A percentile compares a stretch with the other conserved stretches of the same genome.
Evolutionary conservation across 371 early-diverging fungal genomes (phyloP).

Genomic region (Rhizopus delemar): DNA sequence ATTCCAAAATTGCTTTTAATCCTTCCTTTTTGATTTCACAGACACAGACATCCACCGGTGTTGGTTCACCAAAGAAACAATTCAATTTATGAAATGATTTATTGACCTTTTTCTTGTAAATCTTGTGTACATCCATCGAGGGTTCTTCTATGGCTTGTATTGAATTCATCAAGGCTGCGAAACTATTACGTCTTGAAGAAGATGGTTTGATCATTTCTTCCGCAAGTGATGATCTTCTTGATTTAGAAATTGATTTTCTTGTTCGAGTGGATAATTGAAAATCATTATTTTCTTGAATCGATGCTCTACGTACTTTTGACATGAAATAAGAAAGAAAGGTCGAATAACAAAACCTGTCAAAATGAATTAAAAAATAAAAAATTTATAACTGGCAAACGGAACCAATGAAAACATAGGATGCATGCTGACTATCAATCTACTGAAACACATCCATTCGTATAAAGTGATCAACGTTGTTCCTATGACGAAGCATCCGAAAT

Average conservation of each 20-base stretch:
- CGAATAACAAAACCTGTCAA: background rate
- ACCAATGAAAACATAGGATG: too few species aligned
- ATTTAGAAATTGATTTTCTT: slow-evolving; percentile 34
- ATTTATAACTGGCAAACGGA: too few species aligned
- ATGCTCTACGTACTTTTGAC: slow-evolving; percentile 16
- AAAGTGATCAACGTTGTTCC: too few species aligned
- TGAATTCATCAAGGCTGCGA: slow-evolving; percentile 18
- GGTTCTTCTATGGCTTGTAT: slow-evolving; percentile 15
- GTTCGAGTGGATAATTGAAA: slow-evolving; percentile 22
- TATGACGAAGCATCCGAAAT: too few species aligned
- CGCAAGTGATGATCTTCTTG: slow-evolving; percentile 31
- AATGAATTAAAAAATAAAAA: background rate
- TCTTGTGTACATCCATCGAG: slow-evolving; percentile 32
- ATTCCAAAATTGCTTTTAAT: slow-evolving; percentile 53
- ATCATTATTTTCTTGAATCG: background rate
- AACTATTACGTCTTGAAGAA: slow-evolving; percentile 12
- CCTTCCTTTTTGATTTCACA: slow-evolving; percentile 55
- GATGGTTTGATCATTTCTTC: slow-evolving; percentile 11
- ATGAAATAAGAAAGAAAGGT: background rate
- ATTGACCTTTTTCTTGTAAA: slow-evolving; percentile 33
- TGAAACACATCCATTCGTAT: too few species aligned
- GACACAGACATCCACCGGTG: slow-evolving; percentile 52
- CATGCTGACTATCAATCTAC: too few species aligned
- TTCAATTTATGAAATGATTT: slow-evolving; percentile 45
- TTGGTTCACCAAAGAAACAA: slow-evolving; percentile 54